Conservation (phyloP, 106 monocot species). For the Apostasia shenzhenica region DNA sequence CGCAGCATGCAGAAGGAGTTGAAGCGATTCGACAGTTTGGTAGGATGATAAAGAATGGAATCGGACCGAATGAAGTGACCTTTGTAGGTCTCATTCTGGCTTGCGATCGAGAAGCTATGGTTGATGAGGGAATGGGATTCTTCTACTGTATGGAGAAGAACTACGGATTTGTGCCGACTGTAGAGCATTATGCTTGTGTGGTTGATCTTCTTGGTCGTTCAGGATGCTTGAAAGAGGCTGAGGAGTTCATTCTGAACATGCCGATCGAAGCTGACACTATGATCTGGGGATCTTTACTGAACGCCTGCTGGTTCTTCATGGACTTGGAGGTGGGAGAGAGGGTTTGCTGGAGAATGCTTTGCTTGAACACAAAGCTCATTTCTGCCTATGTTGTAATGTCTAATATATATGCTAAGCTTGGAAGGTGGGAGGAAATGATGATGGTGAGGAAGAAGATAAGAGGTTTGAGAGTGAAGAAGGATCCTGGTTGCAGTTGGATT, state of each 20-base stretch:
- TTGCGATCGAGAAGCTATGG: constrained; percentile 22
- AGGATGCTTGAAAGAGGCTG: constrained; percentile 17
- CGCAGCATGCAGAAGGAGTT: constrained; percentile 16
- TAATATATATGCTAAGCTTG: constrained; percentile 31
- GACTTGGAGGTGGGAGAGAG: constrained; percentile 31
- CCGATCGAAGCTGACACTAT: constrained; percentile 22
- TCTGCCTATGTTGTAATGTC: constrained; percentile 25
- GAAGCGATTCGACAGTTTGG: constrained; percentile 28
- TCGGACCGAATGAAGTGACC: constrained; percentile 26
- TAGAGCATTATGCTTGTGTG: constrained; percentile 33
- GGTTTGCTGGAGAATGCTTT: constrained; percentile 25
- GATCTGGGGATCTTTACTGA: constrained; percentile 28
- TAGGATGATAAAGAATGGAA: constrained; percentile 18
- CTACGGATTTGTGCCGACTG: constrained; percentile 20
- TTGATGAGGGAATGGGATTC: constrained; percentile 21
- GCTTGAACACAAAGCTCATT: constrained; percentile 20
- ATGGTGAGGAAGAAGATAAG: constrained; percentile 29
- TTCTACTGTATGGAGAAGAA: constrained; percentile 19
- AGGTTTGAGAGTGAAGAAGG: constrained; percentile 21
- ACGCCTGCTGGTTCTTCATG: constrained; percentile 30
- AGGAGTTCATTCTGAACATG: constrained; percentile 22
- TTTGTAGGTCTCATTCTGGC: constrained; percentile 29
- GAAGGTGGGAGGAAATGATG: constrained; percentile 29
- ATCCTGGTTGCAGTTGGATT: constrained; percentile 42
- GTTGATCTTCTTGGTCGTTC: constrained; percentile 28